Base-by-base conservation (phyloP, 345 rosid species). In the Carallia brachiata region DNA sequence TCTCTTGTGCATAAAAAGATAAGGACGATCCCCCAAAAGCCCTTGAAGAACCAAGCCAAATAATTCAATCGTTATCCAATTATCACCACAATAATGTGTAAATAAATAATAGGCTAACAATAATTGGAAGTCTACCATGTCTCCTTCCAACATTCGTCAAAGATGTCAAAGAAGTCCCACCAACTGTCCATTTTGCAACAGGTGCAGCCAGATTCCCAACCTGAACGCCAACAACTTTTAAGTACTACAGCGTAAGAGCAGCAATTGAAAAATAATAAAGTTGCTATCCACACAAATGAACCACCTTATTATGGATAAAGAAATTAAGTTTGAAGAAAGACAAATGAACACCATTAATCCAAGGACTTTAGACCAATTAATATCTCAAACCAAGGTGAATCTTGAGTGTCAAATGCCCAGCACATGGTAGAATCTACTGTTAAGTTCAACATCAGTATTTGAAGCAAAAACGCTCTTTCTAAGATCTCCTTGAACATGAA, bases 101-200 rank as follows among this genome's bases (percentile, higher is more conserved):
- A 28, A 47, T 60, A 15, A 6, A 70, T 58, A 17, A 52, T 36
- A 68, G 16, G 12, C 28, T 48, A 44, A 37, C 2, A 30, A 48
- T n/a, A 52, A 57, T 28, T 1, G 23, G 52, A 34, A 58, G 13
- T 8, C 23, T 82, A 91, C 98, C 99, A 64, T 95, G 99, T 83
- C 99, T 90, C 85, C 99, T 92, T 86, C 92, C 99, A 31, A 95
- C 99, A 32, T 95, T 98, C 99, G 90, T 95, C 77, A 95, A 77
- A 6, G 98, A 70, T 68, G 99, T 95, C 52, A 95, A 76, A 5
- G 99, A 88, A n/a, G 99, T 95, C 71, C 99, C 99, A 69, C 94
- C 74, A 54, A 84, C 99, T 0, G 94, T 95, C 99, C 99, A 95
- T 61, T 92, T 84, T 28, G 85, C 84, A 66, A 92, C 92, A 23